A percentile compares a stretch with the other conserved stretches of the same genome.
Conservation (phyloP, 495 filamentous ascomycete genomes). For the Lineolata rhizophorae region DNA sequence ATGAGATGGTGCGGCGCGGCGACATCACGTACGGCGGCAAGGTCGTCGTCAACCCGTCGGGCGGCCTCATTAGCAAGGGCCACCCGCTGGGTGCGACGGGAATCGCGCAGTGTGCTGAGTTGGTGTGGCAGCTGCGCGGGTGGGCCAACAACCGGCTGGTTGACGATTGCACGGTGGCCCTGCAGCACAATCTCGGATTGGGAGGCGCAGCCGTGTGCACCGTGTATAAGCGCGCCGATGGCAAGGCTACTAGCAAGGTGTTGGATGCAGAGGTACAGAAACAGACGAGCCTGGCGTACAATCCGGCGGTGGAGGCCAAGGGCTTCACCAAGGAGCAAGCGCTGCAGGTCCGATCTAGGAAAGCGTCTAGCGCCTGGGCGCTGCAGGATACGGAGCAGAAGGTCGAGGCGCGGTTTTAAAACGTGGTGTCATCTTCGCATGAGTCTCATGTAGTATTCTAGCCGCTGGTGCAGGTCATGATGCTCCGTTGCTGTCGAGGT, state of each 20-base stretch:
- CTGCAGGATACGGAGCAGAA: slow-evolving; percentile 49
- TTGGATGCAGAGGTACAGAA: slow-evolving; percentile 34
- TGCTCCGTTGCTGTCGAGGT: too few species aligned
- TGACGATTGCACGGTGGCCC: slow-evolving; percentile 38
- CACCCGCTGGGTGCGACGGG: slow-evolving; percentile 88
- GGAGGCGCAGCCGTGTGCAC: slow-evolving; percentile 84
- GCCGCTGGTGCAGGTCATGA: too few species aligned
- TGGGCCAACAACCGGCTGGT: slow-evolving; percentile 85
- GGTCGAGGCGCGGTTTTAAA: slow-evolving; percentile 39
- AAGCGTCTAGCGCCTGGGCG: slow-evolving; percentile 45
- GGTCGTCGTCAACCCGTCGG: slow-evolving; percentile 77
- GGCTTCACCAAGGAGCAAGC: slow-evolving; percentile 64
- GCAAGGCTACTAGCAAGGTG: slow-evolving; percentile 33
- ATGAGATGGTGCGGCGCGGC: slow-evolving; percentile 71
- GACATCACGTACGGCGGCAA: slow-evolving; percentile 87
- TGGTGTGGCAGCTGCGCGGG: slow-evolving; percentile 88
- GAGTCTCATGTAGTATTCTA: too few species aligned
- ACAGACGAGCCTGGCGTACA: slow-evolving; percentile 57
- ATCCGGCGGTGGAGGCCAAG: slow-evolving; percentile 75
- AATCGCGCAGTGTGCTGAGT: slow-evolving; percentile 82
- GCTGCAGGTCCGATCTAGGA: slow-evolving; percentile 47
- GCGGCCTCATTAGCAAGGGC: slow-evolving; percentile 87
- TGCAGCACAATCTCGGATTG: slow-evolving; percentile 90
- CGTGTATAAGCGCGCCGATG: slow-evolving; percentile 77
- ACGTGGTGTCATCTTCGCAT: too few species aligned